phyloP scores from a whole-genome alignment of 345 rosid genomes.

The Acer campestre region DNA sequence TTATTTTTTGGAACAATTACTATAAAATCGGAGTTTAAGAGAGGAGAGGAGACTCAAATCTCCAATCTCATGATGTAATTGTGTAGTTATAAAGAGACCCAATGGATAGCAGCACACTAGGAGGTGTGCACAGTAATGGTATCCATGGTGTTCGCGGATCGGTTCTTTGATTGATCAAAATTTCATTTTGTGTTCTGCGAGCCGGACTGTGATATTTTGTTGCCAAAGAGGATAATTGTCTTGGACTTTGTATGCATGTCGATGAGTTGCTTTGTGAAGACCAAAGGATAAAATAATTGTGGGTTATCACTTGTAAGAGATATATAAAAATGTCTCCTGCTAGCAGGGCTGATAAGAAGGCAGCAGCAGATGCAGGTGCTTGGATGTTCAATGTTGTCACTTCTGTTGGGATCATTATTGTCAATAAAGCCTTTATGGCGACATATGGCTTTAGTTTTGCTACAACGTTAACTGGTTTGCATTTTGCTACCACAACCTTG shows the following conservation, averaged over 20 bases:
- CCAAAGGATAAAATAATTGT: neutral
- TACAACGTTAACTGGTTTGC: slow-evolving; percentile 93
- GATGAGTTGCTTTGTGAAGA: slow-evolving; percentile 20
- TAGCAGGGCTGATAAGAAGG: slow-evolving; percentile 78
- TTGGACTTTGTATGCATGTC: slow-evolving; percentile 7
- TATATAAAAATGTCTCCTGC: slow-evolving; percentile 62
- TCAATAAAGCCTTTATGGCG: slow-evolving; percentile 97
- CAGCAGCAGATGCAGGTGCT: slow-evolving; percentile 87
- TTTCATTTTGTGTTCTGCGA: too few species aligned
- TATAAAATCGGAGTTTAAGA: too few species aligned
- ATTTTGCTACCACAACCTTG: slow-evolving; percentile 86
- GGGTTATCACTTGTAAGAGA: slow-evolving; percentile 20
- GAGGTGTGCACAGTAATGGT: too few species aligned
- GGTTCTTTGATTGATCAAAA: too few species aligned
- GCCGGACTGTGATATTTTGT: neutral
- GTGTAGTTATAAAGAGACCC: too few species aligned
- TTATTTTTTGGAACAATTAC: too few species aligned
- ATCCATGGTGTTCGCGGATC: too few species aligned
- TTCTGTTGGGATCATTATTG: slow-evolving; percentile 93
- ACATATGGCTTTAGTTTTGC: slow-evolving; percentile 97
- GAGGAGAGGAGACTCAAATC: too few species aligned
- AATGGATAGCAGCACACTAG: too few species aligned
- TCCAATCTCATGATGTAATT: too few species aligned
- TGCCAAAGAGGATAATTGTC: neutral
- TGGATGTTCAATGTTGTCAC: slow-evolving; percentile 99